phyloP scores from a whole-genome alignment of 2,329 filamentous ascomycete species.

The Helicocarpus griseus region DNA sequence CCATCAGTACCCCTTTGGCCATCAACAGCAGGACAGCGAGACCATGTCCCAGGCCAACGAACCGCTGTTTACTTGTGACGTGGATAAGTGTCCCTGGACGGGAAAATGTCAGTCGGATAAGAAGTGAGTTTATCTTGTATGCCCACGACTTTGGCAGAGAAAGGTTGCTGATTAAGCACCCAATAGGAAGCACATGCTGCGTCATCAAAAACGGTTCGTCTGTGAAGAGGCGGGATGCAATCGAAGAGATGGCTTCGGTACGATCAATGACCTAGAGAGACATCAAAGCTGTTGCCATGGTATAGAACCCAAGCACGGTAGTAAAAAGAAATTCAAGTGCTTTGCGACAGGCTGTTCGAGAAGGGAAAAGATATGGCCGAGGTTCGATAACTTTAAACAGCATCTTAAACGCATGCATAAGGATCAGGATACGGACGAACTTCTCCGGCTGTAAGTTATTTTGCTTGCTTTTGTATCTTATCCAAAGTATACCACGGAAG shows the following conservation, averaged over 20 bases:
- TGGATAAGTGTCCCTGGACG: slow-evolving; percentile 23
- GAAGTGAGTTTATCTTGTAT: slow-evolving; percentile 24
- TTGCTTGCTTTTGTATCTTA: slow-evolving; percentile 8
- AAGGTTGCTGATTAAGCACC: not conserved
- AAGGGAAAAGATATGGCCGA: slow-evolving; percentile 63
- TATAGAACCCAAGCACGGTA: slow-evolving; percentile 35
- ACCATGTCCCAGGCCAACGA: not conserved
- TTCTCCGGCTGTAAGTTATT: slow-evolving; percentile 26
- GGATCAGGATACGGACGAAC: slow-evolving; percentile 32
- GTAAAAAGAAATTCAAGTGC: slow-evolving; percentile 51
- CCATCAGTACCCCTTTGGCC: not conserved
- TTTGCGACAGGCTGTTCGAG: slow-evolving; percentile 46
- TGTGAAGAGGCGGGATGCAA: slow-evolving; percentile 52
- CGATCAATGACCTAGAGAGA: slow-evolving; percentile 69
- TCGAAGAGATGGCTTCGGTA: slow-evolving; percentile 63
- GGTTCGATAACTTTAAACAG: slow-evolving; percentile 76
- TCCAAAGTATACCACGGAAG: slow-evolving; percentile 29
- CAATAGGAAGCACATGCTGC: slow-evolving; percentile 63
- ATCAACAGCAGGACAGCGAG: not conserved
- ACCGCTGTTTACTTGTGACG: slow-evolving; percentile 21
- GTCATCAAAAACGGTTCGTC: slow-evolving; percentile 57
- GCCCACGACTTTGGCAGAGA: not conserved
- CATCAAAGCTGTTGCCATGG: slow-evolving; percentile 38
- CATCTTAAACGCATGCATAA: slow-evolving; percentile 64
- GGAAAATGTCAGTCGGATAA: slow-evolving; percentile 33